Percentiles rank a stretch among this genome's conserved stretches.
These are phyloP conservation scores for Xylariales sp. DNA, from an alignment of 2,329 filamentous ascomycete genomes.

Conservation along the genomic window DNA sequence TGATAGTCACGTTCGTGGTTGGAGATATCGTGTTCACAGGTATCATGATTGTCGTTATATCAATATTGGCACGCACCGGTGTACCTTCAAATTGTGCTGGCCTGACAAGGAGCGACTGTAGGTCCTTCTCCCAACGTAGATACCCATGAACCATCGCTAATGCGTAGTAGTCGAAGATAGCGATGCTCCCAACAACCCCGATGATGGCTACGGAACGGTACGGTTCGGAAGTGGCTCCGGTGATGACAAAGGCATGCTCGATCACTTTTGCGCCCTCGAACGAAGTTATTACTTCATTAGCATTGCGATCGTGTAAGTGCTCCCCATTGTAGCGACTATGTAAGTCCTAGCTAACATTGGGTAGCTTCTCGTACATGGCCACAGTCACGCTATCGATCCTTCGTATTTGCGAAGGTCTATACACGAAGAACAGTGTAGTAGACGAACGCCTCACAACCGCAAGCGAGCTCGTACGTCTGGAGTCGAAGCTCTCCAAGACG, in stretches of 20 bases:
- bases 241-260: slow-evolving; percentile 22
- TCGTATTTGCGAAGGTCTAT: slow-evolving; percentile 25
- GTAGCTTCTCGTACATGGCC: slow-evolving; percentile 24
- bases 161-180: neutral
- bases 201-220: slow-evolving; percentile 21
- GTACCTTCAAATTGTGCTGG: slow-evolving; percentile 30
- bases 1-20: slow-evolving; percentile 24
- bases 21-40: slow-evolving; percentile 27
- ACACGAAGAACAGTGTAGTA: slow-evolving; percentile 20
- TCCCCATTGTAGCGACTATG: neutral
- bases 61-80: slow-evolving; percentile 27
- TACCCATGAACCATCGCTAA: neutral
- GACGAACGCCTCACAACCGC: slow-evolving; percentile 19
- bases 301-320: slow-evolving; percentile 26
- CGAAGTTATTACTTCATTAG: slow-evolving; percentile 28
- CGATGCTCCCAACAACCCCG: slow-evolving; percentile 14
- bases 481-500: slow-evolving; percentile 18
- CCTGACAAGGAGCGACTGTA: slow-evolving; percentile 22
- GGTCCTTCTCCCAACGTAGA: slow-evolving; percentile 4
- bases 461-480: slow-evolving; percentile 18
- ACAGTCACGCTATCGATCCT: slow-evolving; percentile 24
- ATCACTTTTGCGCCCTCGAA: slow-evolving; percentile 27
- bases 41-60: slow-evolving; percentile 27
- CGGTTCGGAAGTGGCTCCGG: slow-evolving; percentile 25
- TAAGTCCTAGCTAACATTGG: slow-evolving; percentile 6